Base-by-base conservation (phyloP, 257 asterid species). In the Gentiana dahurica region DNA sequence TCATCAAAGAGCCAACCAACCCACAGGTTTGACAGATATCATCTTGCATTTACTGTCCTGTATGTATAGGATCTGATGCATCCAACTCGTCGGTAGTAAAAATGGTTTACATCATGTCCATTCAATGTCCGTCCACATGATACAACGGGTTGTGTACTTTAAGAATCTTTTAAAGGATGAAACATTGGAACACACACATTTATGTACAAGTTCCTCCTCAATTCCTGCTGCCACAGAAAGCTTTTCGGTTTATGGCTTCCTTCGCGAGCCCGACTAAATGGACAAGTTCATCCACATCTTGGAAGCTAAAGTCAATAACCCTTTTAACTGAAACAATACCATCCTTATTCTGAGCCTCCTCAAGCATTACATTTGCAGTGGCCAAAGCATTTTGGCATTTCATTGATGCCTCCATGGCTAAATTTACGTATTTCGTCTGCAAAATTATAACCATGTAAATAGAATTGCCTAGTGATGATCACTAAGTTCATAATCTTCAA, bases 341-440 rank as follows among this genome's bases (percentile, higher is more conserved):
- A 36, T 87, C 95, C 69, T 74, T 79, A 36, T 76, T 72, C 68
- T 59, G 79, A 36, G 86, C 72, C 75, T 79, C 71, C 61, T 68
- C 84, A 13, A 77, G 73, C 49, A 65, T 72, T 52, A 54, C 68
- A 60, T 51, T 72, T 64, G 95, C 87, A 54, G 90, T 88, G 64
- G 83, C 77, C 70, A 75, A 85, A 36, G 81, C 73, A 56, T 63
- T 75, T 57, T 66, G 90, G 47, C 94, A 68, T 70, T 77, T 85
- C 64, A 67, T 81, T 65, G 90, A 68, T 56, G 98, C 96, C 71
- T 85, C 98, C 96, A 91, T 85, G 43, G 96, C 98, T 72, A 71
- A 78, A 65, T 64, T 78, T 48, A 73, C 82, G 61, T 85, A 86
- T 66, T 74, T 81, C 7, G 94, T 75, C 98, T 91, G 79, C 69